Evolutionary conservation across 805 yeast genomes (phyloP), one percentile per base, ranked within the genome.

Genomic region (Candida ascalaphidarum): DNA sequence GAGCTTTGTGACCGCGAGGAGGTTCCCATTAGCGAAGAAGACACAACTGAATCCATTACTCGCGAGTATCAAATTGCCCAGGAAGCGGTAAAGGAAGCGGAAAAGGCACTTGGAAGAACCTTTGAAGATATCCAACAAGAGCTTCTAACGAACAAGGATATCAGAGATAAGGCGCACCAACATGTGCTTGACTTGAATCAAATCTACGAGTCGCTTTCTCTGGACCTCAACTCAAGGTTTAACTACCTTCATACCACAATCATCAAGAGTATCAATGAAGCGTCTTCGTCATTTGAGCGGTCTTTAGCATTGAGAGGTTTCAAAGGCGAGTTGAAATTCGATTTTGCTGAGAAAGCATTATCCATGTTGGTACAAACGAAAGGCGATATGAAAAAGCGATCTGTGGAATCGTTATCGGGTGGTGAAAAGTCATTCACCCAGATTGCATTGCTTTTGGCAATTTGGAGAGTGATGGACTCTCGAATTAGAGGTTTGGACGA

Each of bases 371-470:
- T 79, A 2, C 68, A 78, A 16, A 78, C 86, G 0, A 70, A 71
- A 34, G 70, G 63, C 27, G 77, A 71, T 33, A 68, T 65, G 22
- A 66, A 67, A 16, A 62, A 71, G 18, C 65, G 95, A 40, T 74
- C 78, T 21, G 84, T 84, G 3, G 82, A 77, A 39, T 80, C 96
- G 0, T 65, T 89, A 15, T 85, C 96, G 1, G 99, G 99, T 21
- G 99, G 99, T 25, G 98, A 92, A 50, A 88, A 88, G 48, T 85
- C 96, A 1, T 89, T 81, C 51, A 77, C 95, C 0, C 98, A 94
- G 50, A 77, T 89, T 37, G 82, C 96, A 0, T 66, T 92, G 33
- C 55, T 92, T 25, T 61, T 89, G 34, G 80, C 96, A 0, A 81
- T 94, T 17, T 92, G 99, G 99, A 75, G 76, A 38, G 79, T 84